Conservation (phyloP, 1,139 yeast species). For the Blastobotrys indianensis region DNA sequence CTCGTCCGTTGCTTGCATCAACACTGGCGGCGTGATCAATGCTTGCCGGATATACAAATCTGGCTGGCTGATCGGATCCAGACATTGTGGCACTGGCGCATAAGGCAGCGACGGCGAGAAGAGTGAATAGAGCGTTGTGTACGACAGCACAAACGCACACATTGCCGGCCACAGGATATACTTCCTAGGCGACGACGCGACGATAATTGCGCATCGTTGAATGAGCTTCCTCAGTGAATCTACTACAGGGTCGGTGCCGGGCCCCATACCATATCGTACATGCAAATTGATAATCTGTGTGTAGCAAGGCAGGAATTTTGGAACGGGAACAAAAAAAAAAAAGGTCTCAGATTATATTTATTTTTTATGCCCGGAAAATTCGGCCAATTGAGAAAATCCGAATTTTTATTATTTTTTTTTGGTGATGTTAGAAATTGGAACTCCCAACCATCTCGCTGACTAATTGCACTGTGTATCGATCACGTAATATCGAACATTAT, state of each 20-base stretch:
- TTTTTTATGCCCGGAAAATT: no score
- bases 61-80: slow-evolving; percentile 8
- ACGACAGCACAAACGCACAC: slow-evolving; percentile 46
- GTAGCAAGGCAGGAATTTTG: not conserved
- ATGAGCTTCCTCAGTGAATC: slow-evolving; percentile 11
- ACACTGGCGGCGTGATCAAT: slow-evolving; percentile 30
- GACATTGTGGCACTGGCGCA: slow-evolving; percentile 10
- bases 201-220: slow-evolving; percentile 26
- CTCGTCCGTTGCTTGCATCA: slow-evolving; percentile 20
- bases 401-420: not conserved
- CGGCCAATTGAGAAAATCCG: not conserved
- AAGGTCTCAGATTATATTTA: not conserved
- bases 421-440: not conserved
- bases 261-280: no score
- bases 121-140: slow-evolving; percentile 41
- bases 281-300: not conserved
- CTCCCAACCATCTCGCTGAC: no score
- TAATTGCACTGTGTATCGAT: not conserved
- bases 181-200: slow-evolving; percentile 38
- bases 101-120: slow-evolving; percentile 20
- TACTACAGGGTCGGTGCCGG: no score
- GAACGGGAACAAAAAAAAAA: not conserved
- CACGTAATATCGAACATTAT: slow-evolving; percentile 11
- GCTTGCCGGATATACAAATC: slow-evolving; percentile 32
- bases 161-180: slow-evolving; percentile 49